phyloP scores from a whole-genome alignment of 192 early-diverging fungal genomes.

The Coemansia sp. region DNA sequence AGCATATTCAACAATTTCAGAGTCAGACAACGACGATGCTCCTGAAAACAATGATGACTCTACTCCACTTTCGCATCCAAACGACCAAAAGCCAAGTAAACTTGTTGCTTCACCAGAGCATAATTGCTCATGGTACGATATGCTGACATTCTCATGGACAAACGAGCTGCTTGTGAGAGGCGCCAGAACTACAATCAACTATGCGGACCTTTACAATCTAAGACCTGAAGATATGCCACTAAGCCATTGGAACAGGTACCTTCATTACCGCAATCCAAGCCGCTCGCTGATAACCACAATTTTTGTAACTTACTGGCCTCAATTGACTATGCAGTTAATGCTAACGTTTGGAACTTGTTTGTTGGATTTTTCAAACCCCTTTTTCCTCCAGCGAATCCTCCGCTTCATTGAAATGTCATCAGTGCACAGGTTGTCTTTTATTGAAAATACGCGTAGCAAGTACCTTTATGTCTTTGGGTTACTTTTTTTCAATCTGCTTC shows the following conservation, averaged over 20 bases:
- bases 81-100: conserved; percentile 12
- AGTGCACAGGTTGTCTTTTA: not conserved
- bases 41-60: not conserved
- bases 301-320: too few relatives aligned
- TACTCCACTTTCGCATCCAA: conserved; percentile 31
- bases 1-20: not conserved
- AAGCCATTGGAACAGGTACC: too few relatives aligned
- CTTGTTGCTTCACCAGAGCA: conserved; percentile 37
- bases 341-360: conserved; percentile 29
- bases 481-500: conserved; percentile 49
- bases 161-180: conserved; percentile 63
- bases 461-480: conserved; percentile 65
- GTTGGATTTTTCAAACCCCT: conserved; percentile 57
- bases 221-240: conserved; percentile 1
- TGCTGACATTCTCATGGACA: conserved; percentile 59
- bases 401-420: conserved; percentile 44
- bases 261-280: too few relatives aligned
- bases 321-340: conserved; percentile 25
- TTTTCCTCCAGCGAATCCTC: conserved; percentile 61
- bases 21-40: not conserved
- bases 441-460: conserved; percentile 19
- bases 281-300: too few relatives aligned
- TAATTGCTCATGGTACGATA: conserved; percentile 25
- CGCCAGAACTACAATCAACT: conserved; percentile 54
- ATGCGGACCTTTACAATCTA: conserved; percentile 62